phyloP scores from a whole-genome alignment of 495 filamentous ascomycete genomes.

The Penicillium lagena region DNA sequence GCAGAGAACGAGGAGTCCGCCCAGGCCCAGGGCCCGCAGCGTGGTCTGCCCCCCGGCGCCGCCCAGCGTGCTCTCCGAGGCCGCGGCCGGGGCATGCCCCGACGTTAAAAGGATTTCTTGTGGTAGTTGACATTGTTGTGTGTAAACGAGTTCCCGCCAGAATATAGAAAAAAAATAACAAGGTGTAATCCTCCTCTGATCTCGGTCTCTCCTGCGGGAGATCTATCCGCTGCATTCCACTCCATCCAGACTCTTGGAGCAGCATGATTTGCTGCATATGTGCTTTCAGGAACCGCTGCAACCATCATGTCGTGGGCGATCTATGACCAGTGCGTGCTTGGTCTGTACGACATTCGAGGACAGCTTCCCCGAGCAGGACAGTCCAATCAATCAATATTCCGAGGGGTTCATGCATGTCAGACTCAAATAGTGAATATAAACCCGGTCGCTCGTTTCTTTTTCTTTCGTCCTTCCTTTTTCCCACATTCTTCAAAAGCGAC shows the following conservation, averaged over 20 bases:
- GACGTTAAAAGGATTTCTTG: conserved; percentile 19
- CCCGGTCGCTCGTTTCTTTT: not conserved
- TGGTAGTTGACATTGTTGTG: no score
- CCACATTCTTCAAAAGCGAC: not conserved
- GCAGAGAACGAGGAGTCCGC: conserved; percentile 83
- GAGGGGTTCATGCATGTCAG: conserved; percentile 14
- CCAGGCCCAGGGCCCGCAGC: conserved; percentile 67
- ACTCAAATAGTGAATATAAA: conserved; percentile 6
- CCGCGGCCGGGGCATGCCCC: conserved; percentile 85
- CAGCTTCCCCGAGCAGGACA: no score
- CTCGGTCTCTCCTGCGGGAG: not conserved
- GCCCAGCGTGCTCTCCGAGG: conserved; percentile 84
- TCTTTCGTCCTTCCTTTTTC: not conserved
- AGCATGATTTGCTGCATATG: no score
- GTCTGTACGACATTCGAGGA: no score
- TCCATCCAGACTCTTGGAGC: no score
- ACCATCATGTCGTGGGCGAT: no score
- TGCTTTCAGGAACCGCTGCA: no score
- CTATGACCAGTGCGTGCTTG: no score
- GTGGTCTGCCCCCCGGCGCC: conserved; percentile 81
- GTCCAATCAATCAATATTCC: not conserved
- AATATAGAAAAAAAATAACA: not conserved
- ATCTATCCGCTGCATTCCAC: conserved; percentile 3
- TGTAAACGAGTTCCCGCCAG: not conserved
- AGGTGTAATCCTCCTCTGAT: not conserved